Base-by-base conservation (phyloP, 2,329 filamentous ascomycete species). In the Fusarium floridanum region DNA sequence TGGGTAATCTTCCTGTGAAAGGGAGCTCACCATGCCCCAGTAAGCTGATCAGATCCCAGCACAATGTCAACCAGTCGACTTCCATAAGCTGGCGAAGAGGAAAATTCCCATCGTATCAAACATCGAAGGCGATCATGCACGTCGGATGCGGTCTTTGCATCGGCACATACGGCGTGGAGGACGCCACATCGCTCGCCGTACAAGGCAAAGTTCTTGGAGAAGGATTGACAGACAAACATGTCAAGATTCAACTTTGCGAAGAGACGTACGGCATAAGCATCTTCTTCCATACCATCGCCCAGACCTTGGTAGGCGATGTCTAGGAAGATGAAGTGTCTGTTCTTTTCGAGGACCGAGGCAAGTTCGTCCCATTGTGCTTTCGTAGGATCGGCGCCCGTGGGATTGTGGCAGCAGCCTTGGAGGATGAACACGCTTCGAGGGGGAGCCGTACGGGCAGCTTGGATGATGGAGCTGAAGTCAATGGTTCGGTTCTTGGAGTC, bases 271-370 rank as follows among this genome's bases (percentile, higher is more conserved):
- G 75, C 75, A 29, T 75, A 81, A 4, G 79, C 79, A 53, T 84
- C 82, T 17, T 82, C 79, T 1, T 82, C 80, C 5, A 84, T 39
- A 0, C 80, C 77, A 20, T 71, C 70, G 1, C 81, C 82, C 1
- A 84, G 77, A 0, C 83, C 82, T 57, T 84, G 82, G 57, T 84
- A 84, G 6, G 82, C 82, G 16, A 81, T 78, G 65, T 84, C 83
- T 45, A 84, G 80, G 36, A 82, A 74, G 0, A 82, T 80, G 37
- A 84, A 77, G 17, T 79, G 78, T 0, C 50, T 27, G 8, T 66
- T 56, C 5, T 61, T 29, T 12, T 71, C 64, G 20, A 75, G 34
- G 34, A 66, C 65, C 14, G 59, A 45, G 1, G 77, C 79, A 4
- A 84, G 70, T 8, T 65, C 66, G 1, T 70, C 56, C 82, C 82